phyloP scores from a whole-genome alignment of 2,329 filamentous ascomycete genomes.

The Ascomycota sp. region DNA sequence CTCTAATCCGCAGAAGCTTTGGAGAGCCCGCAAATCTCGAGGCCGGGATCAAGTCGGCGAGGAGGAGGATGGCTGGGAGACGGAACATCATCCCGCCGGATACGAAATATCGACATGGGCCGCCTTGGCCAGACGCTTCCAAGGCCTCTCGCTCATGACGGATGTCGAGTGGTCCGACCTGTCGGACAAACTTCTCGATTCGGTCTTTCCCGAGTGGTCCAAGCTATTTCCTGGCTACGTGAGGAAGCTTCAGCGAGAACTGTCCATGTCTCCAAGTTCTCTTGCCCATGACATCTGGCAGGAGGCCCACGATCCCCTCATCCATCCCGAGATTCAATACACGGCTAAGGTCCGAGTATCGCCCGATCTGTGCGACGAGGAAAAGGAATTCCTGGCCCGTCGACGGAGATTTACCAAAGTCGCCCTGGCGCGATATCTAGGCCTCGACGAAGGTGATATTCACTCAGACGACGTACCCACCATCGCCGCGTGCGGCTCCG shows the following conservation, averaged over 20 bases:
- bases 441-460: constrained; percentile 55
- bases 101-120: constrained; percentile 22
- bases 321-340: constrained; percentile 72
- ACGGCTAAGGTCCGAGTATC: constrained; percentile 68
- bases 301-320: constrained; percentile 62
- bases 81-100: constrained; percentile 4
- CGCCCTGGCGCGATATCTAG: constrained; percentile 64
- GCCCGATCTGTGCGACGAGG: constrained; percentile 57
- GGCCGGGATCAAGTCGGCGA: constrained; percentile 1
- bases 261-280: constrained; percentile 71
- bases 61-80: constrained; percentile 4
- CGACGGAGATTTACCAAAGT: constrained; percentile 45
- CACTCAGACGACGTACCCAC: constrained; percentile 79
- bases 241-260: constrained; percentile 63
- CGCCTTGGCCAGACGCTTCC: constrained; percentile 23
- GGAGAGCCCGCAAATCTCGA: constrained; percentile 2
- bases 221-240: constrained; percentile 53
- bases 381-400: constrained; percentile 48
- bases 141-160: constrained; percentile 29
- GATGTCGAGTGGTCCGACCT: constrained; percentile 32
- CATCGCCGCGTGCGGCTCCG: constrained; percentile 86
- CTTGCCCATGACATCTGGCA: constrained; percentile 83
- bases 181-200: constrained; percentile 39
- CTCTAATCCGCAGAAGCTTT: constrained; percentile 5
- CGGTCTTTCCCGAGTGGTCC: constrained; percentile 66